Evolutionary conservation across 2,329 filamentous ascomycete species (phyloP).

Genomic region (Ascochyta rabiei): DNA sequence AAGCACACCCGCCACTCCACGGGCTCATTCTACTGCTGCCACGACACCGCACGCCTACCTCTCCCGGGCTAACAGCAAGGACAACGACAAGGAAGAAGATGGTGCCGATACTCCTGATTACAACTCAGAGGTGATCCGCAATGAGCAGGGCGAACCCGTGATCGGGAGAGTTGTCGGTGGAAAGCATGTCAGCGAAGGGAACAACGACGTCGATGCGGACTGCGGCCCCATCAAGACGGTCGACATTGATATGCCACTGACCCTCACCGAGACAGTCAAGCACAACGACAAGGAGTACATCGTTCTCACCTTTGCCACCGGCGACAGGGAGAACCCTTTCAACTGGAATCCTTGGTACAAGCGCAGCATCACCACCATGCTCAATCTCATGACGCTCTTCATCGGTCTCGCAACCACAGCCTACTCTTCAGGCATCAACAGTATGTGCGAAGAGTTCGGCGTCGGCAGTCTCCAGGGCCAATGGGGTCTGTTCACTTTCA

Average conservation of each 20-base stretch:
- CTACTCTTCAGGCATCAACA: conserved; percentile 35
- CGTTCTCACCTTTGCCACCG: conserved; percentile 33
- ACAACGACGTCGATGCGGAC: conserved; percentile 31
- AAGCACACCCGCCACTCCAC: conserved; percentile 12
- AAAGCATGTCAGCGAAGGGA: conserved; percentile 27
- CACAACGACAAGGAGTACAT: conserved; percentile 36
- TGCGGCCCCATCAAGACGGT: conserved; percentile 33
- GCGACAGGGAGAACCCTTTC: conserved; percentile 35
- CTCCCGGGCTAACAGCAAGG: conserved; percentile 16
- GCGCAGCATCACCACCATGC: conserved; percentile 35
- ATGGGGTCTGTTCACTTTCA: conserved; percentile 36
- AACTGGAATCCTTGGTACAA: conserved; percentile 41
- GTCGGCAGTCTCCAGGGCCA: conserved; percentile 31
- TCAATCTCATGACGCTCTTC: conserved; percentile 37
- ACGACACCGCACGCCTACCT: conserved; percentile 16
- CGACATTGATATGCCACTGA: conserved; percentile 37
- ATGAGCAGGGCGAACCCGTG: conserved; percentile 33
- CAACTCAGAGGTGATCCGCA: conserved; percentile 25
- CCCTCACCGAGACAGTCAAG: conserved; percentile 33
- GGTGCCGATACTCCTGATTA: conserved; percentile 1
- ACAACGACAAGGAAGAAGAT: not conserved
- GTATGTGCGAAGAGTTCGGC: conserved; percentile 35
- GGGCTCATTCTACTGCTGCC: conserved; percentile 16
- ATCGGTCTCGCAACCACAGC: conserved; percentile 37
- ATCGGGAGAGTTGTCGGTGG: conserved; percentile 33